Base-by-base conservation (phyloP, 345 rosid species). In the Hibiscus syriacus region DNA sequence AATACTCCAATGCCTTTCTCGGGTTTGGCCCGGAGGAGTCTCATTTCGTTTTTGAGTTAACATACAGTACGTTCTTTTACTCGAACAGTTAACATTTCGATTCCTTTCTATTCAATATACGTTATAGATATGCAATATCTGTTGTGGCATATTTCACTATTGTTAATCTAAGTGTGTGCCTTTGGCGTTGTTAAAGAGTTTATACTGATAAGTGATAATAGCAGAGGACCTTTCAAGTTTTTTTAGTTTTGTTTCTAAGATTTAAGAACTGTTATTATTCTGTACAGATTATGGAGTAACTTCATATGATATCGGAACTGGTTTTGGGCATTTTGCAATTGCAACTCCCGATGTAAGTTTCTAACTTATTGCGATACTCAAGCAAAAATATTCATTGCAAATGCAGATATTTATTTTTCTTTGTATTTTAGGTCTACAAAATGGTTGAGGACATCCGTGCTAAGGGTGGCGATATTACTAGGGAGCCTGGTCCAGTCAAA, bases 401-500 rank as follows among this genome's bases (percentile, higher is more conserved):
- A 19, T 20, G 56, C 1, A 8, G 54, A 2, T 29, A 36, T 64
- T 23, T 50, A 20, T 68, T 53, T 1, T 50, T 32, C 45, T 60
- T 59, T 60, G 39, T 2, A 13, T 56, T 74, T 4, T 73, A 94
- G 97, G 91, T 87, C 67, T 71, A 86, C 81, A 90, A 93, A 77
- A 0, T 90, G 83, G 95, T 89, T 45, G 96, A 94, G 73, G 70
- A 78, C 0, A 74, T 86, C 10, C 89, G 87, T 66, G 91, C 96
- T 68, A 80, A 84, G 74, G 99, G 96, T 60, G 97, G 97, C 6
- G 75, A 43, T 38, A 79, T 94, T 55, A 85, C 90, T 17, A 80
- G 97, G 78, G 97, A 94, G 66, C 96, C 95, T 46, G 99, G 96
- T 74, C 92, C 96, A 0, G 97, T 94, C 52, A 89, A 94, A 86